phyloP scores from a whole-genome alignment of 1,284 basidiomycete genomes.

The Moesziomyces sp. region DNA sequence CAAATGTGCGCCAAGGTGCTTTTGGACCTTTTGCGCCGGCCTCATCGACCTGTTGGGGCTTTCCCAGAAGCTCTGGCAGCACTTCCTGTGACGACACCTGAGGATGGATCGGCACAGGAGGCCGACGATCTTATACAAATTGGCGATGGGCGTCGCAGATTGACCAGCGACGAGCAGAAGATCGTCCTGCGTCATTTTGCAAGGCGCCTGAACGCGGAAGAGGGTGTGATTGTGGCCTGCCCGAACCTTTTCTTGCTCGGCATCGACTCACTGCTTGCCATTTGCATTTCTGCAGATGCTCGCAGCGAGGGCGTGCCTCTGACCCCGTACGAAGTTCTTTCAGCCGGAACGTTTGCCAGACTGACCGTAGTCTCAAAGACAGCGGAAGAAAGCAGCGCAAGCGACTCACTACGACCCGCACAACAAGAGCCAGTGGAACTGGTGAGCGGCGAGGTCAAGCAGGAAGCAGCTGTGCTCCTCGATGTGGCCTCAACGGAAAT shows the following conservation, averaged over 20 bases:
- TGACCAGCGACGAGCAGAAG: slow-evolving; percentile 7
- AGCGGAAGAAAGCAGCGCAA: background rate
- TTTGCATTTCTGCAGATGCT: slow-evolving; percentile 18
- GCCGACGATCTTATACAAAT: background rate
- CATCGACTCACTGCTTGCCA: slow-evolving; percentile 17
- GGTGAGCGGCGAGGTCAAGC: background rate
- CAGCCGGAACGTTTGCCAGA: slow-evolving; percentile 2
- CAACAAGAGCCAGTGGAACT: background rate
- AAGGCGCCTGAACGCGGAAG: slow-evolving; percentile 9
- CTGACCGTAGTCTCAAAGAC: slow-evolving; percentile 3
- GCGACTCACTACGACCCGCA: background rate
- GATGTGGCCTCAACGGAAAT: background rate
- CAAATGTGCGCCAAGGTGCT: slow-evolving; percentile 9
- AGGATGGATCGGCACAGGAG: background rate
- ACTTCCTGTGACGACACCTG: slow-evolving; percentile 3
- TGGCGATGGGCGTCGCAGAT: slow-evolving; percentile 6
- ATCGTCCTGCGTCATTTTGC: slow-evolving; percentile 14
- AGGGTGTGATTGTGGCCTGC: slow-evolving; percentile 2
- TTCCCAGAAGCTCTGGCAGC: slow-evolving; percentile 9
- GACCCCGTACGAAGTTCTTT: slow-evolving; percentile 14
- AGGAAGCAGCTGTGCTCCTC: slow-evolving; percentile 1
- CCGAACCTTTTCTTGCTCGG: slow-evolving; percentile 19
- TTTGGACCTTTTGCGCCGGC: slow-evolving; percentile 7
- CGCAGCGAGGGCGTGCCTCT: slow-evolving; percentile 8
- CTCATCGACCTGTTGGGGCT: slow-evolving; percentile 9